Base-by-base conservation (phyloP, 305 asterid genomes). In the Fraxinus ornus region DNA sequence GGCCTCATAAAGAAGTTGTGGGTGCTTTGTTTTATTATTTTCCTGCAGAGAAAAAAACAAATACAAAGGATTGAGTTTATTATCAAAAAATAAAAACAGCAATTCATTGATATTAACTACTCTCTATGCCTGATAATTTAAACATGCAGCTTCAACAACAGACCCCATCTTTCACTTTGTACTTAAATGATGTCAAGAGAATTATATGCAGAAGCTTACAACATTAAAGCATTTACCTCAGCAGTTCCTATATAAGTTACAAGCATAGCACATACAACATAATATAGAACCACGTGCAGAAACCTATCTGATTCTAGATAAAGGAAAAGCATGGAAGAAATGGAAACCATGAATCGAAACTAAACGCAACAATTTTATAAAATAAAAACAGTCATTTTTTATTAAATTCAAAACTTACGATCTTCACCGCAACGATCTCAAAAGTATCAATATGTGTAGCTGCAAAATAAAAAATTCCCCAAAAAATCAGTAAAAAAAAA, bases 351-450 rank as follows among this genome's bases (percentile, higher is more conserved):
- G 66, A 81, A 28, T 39, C 26, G 26, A 73, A 76, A 7, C 71
- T 62, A 62, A 5, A 62, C 22, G 71, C 71, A 49, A 62, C 71
- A 62, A 60, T 57, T 60, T 13, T 64, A 81, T 36, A 68, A 77
- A 68, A 2, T 52, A 9, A 86, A 62, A 41, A 6, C 64, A 2
- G 73, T 15, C 49, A 70, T 6, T 9, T 33, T 49, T 26, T 4
- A 26, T 44, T 64, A 24, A 10, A 24, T 52, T 21, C 32, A 15
- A 37, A 78, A 88, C 98, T 94, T 92, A 95, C 98, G 76, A 95
- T 95, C 92, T 95, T 95, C 84, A 94, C 93, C 7, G 98, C 98
- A 12, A 95, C 98, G 88, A 95, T 92, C 95, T 95, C 98, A 64
- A 87, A 91, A 72, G 94, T 90, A 84, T 95, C 97, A 71, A 91